A percentile compares a stretch with the other conserved stretches of the same genome.
These are phyloP conservation scores for Apiospora saccharicola DNA, from an alignment of 2,329 filamentous ascomycete genomes.

Conservation along the genomic window DNA sequence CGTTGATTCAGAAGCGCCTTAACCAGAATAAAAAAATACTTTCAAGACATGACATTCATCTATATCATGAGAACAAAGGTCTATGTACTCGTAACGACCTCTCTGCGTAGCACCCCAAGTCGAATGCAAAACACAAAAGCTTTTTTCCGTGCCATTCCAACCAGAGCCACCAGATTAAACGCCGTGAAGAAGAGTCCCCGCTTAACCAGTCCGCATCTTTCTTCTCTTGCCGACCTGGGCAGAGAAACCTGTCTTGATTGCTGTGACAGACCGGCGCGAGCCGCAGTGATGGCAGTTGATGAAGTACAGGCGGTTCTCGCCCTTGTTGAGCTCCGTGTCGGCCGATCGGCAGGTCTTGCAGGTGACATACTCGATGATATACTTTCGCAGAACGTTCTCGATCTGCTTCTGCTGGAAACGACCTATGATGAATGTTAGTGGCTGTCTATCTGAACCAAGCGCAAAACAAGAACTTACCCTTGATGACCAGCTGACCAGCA, in stretches of 20 bases:
- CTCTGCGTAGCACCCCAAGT: conserved; percentile 7
- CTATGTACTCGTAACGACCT: conserved; percentile 19
- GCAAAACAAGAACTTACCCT: conserved; percentile 61
- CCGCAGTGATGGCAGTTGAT: conserved; percentile 94
- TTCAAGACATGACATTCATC: conserved; percentile 6
- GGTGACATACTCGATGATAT: conserved; percentile 98
- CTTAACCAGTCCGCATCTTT: conserved; percentile 67
- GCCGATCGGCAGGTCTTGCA: conserved; percentile 98
- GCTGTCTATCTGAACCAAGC: not conserved
- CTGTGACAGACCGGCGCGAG: conserved; percentile 86
- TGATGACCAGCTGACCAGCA: conserved; percentile 92
- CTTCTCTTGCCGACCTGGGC: conserved; percentile 98
- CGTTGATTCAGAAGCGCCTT: not conserved
- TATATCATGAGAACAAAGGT: conserved; percentile 13
- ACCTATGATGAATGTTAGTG: not conserved
- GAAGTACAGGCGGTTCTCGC: conserved; percentile 98
- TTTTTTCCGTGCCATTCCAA: conserved; percentile 17
- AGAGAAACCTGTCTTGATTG: conserved; percentile 99
- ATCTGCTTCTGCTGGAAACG: conserved; percentile 99
- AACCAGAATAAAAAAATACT: not conserved
- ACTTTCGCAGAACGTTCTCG: conserved; percentile 94
- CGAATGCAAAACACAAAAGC: conserved; percentile 11
- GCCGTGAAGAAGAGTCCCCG: conserved; percentile 10
- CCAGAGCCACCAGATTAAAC: conserved; percentile 21
- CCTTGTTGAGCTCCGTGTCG: conserved; percentile 96